Evolutionary conservation across 1,284 basidiomycete species (phyloP), one percentile per base, ranked within the genome.

Genomic region (Apiotrichum porosum): DNA sequence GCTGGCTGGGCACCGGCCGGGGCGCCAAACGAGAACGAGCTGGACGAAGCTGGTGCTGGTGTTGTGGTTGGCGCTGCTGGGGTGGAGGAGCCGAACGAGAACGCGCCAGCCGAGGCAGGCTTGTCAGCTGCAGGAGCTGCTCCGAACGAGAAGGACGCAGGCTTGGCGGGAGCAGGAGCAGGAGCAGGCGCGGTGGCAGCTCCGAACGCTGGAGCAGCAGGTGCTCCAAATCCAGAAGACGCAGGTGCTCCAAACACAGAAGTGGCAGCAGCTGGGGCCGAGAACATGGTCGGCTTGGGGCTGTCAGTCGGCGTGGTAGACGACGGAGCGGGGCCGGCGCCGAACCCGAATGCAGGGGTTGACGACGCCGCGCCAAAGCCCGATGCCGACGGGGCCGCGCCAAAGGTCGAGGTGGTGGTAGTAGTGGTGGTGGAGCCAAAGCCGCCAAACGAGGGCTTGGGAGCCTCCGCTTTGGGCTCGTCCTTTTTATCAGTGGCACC

Each of bases 1-100:
- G 2, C 26, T 17, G 36, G 19, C 37, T 3, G 45, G 10, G 37
- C 12, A 17, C 37, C 32, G 5, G 32, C 12, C 1, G 50, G 17
- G 0, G 37, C 31, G 28, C 26, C 39, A 18, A 51, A 51, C 23
- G 39, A 42, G 39, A 51, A 51, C 34, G n/a, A n/a, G n/a, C n/a
- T n/a, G n/a, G n/a, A n/a, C n/a, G n/a, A n/a, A n/a, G n/a, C n/a
- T n/a, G n/a, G n/a, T n/a, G n/a, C n/a, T n/a, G n/a, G 21, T 28
- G 35, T 37, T 6, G 46, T 33, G 13, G 34, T 42, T 37, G 40
- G 30, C n/a, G 34, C 30, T 18, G 33, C 38, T 10, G 51, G 30
- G 24, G 6, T 38, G 51, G 10, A 14, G 43, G 40, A 5, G 47
- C 33, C 4, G 48, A 38, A 41, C 12, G n/a, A 30, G 35, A 22